These are phyloP conservation scores for Nematodospora anomalae DNA, from an alignment of 1,139 yeast species.

Conservation along the genomic window DNA sequence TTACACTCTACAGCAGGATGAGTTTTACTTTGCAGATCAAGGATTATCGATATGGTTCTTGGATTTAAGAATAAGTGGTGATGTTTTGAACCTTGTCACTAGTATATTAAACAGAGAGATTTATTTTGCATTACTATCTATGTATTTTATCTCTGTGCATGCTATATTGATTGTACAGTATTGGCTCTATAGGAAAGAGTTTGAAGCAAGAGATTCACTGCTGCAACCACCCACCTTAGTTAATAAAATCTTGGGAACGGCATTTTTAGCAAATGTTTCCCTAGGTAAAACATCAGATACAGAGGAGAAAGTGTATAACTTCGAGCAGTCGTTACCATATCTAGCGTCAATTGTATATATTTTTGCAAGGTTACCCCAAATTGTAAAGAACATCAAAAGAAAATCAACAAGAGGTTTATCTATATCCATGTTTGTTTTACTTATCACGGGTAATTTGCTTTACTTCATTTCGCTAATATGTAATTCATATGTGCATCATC, in stretches of 20 bases:
- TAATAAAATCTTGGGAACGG: constrained; percentile 4
- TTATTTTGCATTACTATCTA: constrained; percentile 22
- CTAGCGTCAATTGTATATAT: constrained; percentile 3
- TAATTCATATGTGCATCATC: constrained; percentile 22
- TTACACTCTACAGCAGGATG: constrained; percentile 71
- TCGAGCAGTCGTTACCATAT: background rate
- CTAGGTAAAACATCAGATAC: constrained; percentile 1
- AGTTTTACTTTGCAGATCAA: constrained; percentile 19
- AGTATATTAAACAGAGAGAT: constrained; percentile 73
- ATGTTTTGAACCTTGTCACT: constrained; percentile 72
- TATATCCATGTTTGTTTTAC: constrained; percentile 34
- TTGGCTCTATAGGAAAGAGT: constrained; percentile 21
- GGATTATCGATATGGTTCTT: constrained; percentile 64
- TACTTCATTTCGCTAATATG: constrained; percentile 34
- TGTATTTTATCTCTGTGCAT: constrained; percentile 74
- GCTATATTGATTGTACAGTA: constrained; percentile 63
- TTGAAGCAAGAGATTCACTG: constrained; percentile 2
- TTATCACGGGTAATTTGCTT: constrained; percentile 38
- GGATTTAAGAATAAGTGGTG: constrained; percentile 76
- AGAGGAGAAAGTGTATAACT: background rate
- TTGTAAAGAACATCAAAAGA: constrained; percentile 38
- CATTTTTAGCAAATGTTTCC: constrained; percentile 1
- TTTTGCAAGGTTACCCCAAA: constrained; percentile 80
- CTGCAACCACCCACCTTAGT: constrained; percentile 4
- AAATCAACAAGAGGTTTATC: constrained; percentile 41